Evolutionary conservation across 2,329 filamentous ascomycete genomes (phyloP).

Genomic region (Pseudogymnoascus sp.): DNA sequence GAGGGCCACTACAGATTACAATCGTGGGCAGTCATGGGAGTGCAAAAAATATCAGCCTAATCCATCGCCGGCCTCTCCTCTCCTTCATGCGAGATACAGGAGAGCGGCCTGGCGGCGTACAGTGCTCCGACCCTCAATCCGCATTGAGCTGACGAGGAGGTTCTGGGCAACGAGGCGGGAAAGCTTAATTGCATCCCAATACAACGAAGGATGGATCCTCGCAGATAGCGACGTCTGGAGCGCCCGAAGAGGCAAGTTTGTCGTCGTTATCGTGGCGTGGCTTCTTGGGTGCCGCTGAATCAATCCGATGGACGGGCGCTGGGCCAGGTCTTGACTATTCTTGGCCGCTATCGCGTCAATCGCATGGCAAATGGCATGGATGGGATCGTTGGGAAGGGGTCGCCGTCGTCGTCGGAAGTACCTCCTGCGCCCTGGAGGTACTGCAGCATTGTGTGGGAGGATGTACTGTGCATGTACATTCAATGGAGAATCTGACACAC

Average conservation of each 20-base stretch:
- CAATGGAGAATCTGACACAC: neutral
- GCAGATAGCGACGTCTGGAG: neutral
- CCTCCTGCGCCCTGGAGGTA: neutral
- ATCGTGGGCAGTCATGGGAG: neutral
- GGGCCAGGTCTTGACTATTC: slow-evolving; percentile 5
- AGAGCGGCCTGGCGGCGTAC: neutral
- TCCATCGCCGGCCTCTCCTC: neutral
- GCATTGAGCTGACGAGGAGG: neutral
- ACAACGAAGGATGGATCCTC: neutral
- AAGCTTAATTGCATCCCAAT: neutral
- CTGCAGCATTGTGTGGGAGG: neutral
- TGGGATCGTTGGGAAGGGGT: neutral
- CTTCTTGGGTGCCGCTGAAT: neutral
- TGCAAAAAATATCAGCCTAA: slow-evolving; percentile 4
- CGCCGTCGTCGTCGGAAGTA: neutral
- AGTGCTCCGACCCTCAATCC: neutral
- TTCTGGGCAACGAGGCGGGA: neutral
- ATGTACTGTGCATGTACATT: neutral
- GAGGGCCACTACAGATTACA: neutral
- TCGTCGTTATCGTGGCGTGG: neutral
- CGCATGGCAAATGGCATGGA: slow-evolving; percentile 5
- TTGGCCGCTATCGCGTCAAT: slow-evolving; percentile 2
- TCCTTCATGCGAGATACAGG: neutral
- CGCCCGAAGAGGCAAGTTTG: slow-evolving; percentile 1
- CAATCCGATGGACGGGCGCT: neutral